phyloP scores from a whole-genome alignment of 1,284 basidiomycete genomes.

The Psilocybe mexicana region DNA sequence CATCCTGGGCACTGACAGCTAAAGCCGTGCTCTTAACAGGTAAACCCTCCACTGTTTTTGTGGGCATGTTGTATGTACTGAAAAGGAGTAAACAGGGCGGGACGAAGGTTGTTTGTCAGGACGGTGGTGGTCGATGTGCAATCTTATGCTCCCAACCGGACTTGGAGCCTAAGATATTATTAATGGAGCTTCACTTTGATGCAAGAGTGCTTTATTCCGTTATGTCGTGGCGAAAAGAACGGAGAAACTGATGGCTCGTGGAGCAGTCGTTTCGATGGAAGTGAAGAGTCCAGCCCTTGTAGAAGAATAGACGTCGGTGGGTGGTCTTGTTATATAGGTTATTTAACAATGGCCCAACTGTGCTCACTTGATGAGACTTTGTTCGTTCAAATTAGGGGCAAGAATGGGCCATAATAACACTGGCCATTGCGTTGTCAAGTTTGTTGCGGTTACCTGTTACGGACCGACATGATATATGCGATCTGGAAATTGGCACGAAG shows the following conservation, averaged over 20 bases:
- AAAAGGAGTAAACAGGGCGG: slow-evolving; percentile 1
- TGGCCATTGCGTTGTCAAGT: not conserved
- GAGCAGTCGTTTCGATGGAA: not conserved
- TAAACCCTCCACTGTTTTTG: not conserved
- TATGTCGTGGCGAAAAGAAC: not conserved
- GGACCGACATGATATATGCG: not conserved
- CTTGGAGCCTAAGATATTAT: slow-evolving; percentile 2
- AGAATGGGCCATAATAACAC: too few relatives aligned
- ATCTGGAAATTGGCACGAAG: too few relatives aligned
- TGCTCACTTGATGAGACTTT: not conserved
- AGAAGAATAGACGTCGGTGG: not conserved
- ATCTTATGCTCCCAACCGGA: slow-evolving; percentile 1
- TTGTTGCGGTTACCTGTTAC: not conserved
- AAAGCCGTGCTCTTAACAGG: slow-evolving; percentile 8
- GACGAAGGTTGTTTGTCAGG: not conserved
- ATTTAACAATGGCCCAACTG: not conserved
- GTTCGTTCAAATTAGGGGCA: not conserved
- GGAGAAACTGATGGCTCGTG: not conserved
- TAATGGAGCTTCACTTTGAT: slow-evolving; percentile 6
- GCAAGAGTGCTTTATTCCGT: not conserved
- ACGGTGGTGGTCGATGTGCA: not conserved
- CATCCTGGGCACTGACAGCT: slow-evolving; percentile 20
- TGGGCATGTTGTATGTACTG: slow-evolving; percentile 10
- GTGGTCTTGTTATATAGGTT: not conserved
- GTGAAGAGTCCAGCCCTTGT: not conserved